Evolutionary conservation across 202 grass and related monocot genomes (phyloP).

Genomic region (Zoysia matrella): DNA sequence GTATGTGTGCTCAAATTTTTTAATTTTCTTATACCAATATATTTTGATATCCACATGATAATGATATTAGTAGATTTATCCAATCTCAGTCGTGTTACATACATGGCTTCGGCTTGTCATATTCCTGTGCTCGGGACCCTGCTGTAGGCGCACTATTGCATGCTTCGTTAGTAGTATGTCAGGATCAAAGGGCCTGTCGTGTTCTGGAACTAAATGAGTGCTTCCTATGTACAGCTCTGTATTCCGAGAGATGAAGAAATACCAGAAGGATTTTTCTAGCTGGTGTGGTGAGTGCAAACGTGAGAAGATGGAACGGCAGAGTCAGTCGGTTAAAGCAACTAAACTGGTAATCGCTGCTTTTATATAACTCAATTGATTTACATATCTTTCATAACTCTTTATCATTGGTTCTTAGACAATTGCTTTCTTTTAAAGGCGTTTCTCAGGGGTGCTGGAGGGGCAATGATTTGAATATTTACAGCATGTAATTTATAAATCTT

Average conservation of each 20-base stretch:
- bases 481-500: slow-evolving; percentile 41
- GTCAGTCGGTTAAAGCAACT: slow-evolving; percentile 77
- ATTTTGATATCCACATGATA: no score
- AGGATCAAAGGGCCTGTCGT: background rate
- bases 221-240: slow-evolving; percentile 67
- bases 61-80: no score
- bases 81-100: no score
- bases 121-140: no score
- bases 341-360: slow-evolving; percentile 60
- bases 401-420: slow-evolving; percentile 41
- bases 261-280: slow-evolving; percentile 87
- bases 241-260: slow-evolving; percentile 94
- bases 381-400: background rate
- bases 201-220: slow-evolving; percentile 36
- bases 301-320: slow-evolving; percentile 82
- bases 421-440: slow-evolving; percentile 69
- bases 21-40: no score
- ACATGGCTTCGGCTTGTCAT: no score
- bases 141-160: no score
- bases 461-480: slow-evolving; percentile 60
- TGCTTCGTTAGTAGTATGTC: no score
- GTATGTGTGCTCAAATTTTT: no score
- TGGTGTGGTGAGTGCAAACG: slow-evolving; percentile 94
- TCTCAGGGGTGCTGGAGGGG: slow-evolving; percentile 71
- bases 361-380: background rate